Conservation (phyloP, 2,329 filamentous ascomycete species). For the Ramularia collo-cygni region DNA sequence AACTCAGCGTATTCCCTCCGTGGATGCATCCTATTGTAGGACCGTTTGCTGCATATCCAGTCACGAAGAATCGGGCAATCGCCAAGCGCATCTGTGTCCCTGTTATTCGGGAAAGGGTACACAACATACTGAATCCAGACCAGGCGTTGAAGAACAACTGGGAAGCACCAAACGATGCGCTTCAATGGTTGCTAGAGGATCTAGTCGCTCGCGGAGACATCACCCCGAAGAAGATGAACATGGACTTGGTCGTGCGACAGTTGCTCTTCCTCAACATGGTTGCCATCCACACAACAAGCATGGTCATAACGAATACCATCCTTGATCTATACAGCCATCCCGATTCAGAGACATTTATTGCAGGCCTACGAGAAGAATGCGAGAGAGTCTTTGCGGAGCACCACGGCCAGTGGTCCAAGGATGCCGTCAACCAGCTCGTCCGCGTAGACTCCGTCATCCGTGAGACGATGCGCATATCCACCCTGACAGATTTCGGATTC, state of each 20-base stretch:
- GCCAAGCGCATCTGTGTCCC: too few species aligned
- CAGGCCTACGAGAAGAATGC: constrained; percentile 21
- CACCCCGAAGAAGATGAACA: too few species aligned
- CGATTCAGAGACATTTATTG: constrained; percentile 10
- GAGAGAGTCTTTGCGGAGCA: constrained; percentile 9
- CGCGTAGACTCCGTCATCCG: constrained; percentile 24
- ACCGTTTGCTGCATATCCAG: too few species aligned
- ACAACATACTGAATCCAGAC: too few species aligned
- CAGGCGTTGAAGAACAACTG: too few species aligned
- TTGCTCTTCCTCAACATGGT: constrained; percentile 4
- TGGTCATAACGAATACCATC: constrained; percentile 19
- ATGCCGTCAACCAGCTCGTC: constrained; percentile 17
- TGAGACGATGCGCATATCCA: constrained; percentile 21
- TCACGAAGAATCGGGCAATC: too few species aligned
- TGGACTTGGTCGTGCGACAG: too few species aligned
- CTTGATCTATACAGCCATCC: constrained; percentile 19
- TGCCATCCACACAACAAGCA: constrained; percentile 22
- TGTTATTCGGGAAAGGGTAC: too few species aligned
- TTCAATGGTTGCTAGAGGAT: constrained; percentile 21
- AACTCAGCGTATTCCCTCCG: constrained; percentile 12
- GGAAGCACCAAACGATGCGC: constrained; percentile 17
- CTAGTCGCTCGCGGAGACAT: too few species aligned
- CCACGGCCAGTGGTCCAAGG: constrained; percentile 17
- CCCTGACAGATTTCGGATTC: constrained; percentile 14
- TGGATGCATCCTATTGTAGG: not conserved